These are phyloP conservation scores for Saccharomycopsis amapae DNA, from an alignment of 805 yeast genomes.

Conservation along the genomic window DNA sequence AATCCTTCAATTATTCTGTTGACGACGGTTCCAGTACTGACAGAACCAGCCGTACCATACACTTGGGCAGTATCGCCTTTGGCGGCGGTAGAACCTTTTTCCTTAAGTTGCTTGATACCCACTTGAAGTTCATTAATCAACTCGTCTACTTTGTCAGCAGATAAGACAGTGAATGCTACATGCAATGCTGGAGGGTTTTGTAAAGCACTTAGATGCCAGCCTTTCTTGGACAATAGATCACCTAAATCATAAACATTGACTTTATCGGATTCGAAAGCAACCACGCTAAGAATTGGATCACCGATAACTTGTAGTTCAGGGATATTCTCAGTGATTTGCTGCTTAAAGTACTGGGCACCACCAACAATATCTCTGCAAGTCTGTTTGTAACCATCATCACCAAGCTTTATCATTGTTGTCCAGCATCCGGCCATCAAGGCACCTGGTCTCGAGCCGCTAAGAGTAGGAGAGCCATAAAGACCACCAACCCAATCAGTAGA, in stretches of 20 bases:
- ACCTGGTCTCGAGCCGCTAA: conserved; percentile 97
- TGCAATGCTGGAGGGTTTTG: conserved; percentile 91
- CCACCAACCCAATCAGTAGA: conserved; percentile 91
- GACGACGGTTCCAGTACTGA: conserved; percentile 76
- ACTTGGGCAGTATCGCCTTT: conserved; percentile 75
- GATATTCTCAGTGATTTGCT: conserved; percentile 36
- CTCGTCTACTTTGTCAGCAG: conserved; percentile 52
- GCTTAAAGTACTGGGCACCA: conserved; percentile 54
- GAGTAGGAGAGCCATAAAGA: conserved; percentile 89
- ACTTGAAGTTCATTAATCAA: conserved; percentile 46
- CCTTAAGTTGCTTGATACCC: conserved; percentile 37
- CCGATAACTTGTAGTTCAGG: conserved; percentile 69
- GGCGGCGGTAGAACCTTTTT: conserved; percentile 20
- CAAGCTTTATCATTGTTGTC: conserved; percentile 83
- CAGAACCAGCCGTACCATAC: conserved; percentile 94
- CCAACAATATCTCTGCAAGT: conserved; percentile 60
- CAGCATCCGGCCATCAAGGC: conserved; percentile 97
- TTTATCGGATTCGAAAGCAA: conserved; percentile 60
- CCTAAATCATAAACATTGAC: conserved; percentile 70
- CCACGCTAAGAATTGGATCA: conserved; percentile 77
- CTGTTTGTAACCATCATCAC: conserved; percentile 72
- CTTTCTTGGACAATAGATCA: conserved; percentile 58
- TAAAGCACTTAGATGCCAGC: conserved; percentile 86
- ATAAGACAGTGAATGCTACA: conserved; percentile 74
- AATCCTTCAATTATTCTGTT: conserved; percentile 74